These are phyloP conservation scores for Triticum monococcum DNA, from an alignment of 176 grass and related monocot species.

Conservation along the genomic window DNA sequence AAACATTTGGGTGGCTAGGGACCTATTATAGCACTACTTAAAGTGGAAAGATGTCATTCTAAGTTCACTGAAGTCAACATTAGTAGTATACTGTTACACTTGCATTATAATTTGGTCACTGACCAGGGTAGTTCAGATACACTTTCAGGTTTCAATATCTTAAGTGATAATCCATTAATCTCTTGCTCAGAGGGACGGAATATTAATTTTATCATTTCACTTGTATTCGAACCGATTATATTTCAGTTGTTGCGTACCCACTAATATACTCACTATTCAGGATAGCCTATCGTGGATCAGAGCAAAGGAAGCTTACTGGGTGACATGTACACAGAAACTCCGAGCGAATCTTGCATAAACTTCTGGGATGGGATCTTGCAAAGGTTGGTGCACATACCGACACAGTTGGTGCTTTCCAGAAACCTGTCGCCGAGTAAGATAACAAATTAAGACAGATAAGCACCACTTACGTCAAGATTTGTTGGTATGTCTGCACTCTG, in stretches of 20 bases:
- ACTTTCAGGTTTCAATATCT: constrained; percentile 22
- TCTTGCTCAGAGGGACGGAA: not conserved
- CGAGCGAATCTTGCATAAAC: constrained; percentile 90
- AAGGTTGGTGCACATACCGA: constrained; percentile 97
- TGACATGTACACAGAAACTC: constrained; percentile 82
- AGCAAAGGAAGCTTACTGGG: constrained; percentile 67
- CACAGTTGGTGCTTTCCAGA: constrained; percentile 91
- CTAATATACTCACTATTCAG: constrained; percentile 7
- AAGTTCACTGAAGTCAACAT: not conserved
- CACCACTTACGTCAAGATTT: constrained; percentile 6
- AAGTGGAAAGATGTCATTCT: constrained; percentile 31
- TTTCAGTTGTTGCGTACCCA: not conserved
- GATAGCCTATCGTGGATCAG: constrained; percentile 9
- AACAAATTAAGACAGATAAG: constrained; percentile 25
- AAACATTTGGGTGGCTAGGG: constrained; percentile 1
- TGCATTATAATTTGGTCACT: constrained; percentile 28
- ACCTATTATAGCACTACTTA: constrained; percentile 8
- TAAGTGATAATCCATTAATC: constrained; percentile 27
- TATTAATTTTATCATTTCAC: constrained; percentile 18
- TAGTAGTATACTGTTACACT: not conserved
- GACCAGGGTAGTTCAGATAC: not conserved
- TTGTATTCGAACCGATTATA: constrained; percentile 23
- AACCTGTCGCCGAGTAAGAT: constrained; percentile 54
- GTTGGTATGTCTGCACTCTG: constrained; percentile 14
- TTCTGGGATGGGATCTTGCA: constrained; percentile 90